Evolutionary conservation across 306 rosid genomes (phyloP), one percentile per base, ranked within the genome.

Genomic region (Vigna hirtella): DNA sequence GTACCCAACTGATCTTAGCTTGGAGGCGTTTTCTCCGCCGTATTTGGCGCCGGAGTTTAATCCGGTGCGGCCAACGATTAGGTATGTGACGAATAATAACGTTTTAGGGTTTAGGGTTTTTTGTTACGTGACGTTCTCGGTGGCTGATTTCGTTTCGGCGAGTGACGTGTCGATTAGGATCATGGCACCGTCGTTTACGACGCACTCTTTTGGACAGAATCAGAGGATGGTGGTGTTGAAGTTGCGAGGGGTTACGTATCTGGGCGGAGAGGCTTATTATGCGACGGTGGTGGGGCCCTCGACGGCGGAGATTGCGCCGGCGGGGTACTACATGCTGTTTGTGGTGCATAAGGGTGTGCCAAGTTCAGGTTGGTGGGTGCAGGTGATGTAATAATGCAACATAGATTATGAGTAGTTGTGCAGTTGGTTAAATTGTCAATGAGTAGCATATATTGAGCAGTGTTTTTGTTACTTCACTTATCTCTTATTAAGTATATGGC

Each of bases 21-120:
- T 93, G 36, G 96, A 91, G 74, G 90, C 90, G 0, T 93, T 91
- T 73, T 89, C 85, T 1, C 98, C 98, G 1, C 93, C 96, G 0
- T 93, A 93, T 81, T 69, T 91, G 52, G 74, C 88, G 0, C 55
- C 51, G 5, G 81, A 22, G 28, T 30, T 83, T 58, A 76, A 24
- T 20, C 40, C 2, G 6, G 4, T 83, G 0, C 77, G 96, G 56
- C 94, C 94, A 13, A 84, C 16, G 0, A 77, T 89, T 9, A 11
- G 79, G 50, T 64, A 66, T 20, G 17, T 81, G 0, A 82, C n/a
- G 6, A 57, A 61, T 4, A 64, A n/a, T 17, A n/a, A 12, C 5
- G 56, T 53, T 4, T 13, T 91, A 17, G 79, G 90, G 42, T 88
- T 85, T 57, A 69, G 72, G 64, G 55, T 17, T 9, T 20, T n/a